A percentile compares a stretch with the other conserved stretches of the same genome.
Conservation (phyloP, 1,284 basidiomycete genomes). For the Leccinum pallidistipes region DNA sequence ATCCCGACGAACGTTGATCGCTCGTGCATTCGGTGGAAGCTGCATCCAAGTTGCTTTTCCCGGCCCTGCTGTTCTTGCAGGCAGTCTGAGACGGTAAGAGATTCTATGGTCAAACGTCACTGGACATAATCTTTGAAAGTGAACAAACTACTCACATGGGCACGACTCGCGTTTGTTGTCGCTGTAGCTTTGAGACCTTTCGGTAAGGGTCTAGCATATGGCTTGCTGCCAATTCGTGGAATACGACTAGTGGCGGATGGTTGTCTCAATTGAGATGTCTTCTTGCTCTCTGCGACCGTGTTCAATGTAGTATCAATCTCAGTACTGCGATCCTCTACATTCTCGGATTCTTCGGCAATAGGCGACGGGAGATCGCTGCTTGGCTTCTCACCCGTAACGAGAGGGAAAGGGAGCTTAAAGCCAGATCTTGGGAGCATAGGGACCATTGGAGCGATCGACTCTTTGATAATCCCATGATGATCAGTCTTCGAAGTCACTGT, state of each 20-base stretch:
- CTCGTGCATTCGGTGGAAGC: slow-evolving; percentile 14
- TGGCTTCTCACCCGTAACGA: slow-evolving; percentile 29
- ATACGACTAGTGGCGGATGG: slow-evolving; percentile 59
- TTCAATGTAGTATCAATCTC: neutral
- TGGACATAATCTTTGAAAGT: neutral
- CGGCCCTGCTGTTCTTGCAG: slow-evolving; percentile 21
- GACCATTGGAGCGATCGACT: slow-evolving; percentile 22
- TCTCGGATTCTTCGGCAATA: slow-evolving; percentile 35
- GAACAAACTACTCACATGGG: slow-evolving; percentile 21
- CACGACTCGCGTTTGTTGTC: neutral
- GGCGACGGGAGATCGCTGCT: slow-evolving; percentile 23
- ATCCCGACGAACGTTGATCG: slow-evolving; percentile 14
- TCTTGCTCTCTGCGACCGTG: slow-evolving; percentile 22
- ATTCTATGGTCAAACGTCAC: slow-evolving; percentile 13
- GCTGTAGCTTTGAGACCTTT: slow-evolving; percentile 9
- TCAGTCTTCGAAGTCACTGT: slow-evolving; percentile 10
- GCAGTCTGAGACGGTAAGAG: slow-evolving; percentile 10
- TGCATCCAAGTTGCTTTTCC: slow-evolving; percentile 31
- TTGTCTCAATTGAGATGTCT: slow-evolving; percentile 54
- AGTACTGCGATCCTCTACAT: neutral
- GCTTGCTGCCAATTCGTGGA: slow-evolving; percentile 65
- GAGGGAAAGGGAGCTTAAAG: slow-evolving; percentile 46
- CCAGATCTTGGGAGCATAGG: slow-evolving; percentile 22
- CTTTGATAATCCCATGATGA: slow-evolving; percentile 15
- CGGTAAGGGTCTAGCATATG: slow-evolving; percentile 52